Base-by-base conservation (phyloP, 495 filamentous ascomycete genomes). In the Jackrogersella minutella region DNA sequence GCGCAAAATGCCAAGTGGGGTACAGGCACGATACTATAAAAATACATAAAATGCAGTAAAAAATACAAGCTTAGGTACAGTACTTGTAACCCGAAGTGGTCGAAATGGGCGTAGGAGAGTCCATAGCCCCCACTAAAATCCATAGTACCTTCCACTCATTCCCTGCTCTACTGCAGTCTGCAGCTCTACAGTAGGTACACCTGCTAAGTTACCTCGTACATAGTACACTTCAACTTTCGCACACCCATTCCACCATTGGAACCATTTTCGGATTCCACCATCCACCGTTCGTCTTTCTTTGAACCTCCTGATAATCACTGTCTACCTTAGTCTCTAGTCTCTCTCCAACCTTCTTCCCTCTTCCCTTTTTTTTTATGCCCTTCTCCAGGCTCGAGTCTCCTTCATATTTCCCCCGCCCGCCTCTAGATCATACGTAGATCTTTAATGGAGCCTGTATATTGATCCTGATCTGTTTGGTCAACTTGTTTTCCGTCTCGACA, bases 361-460 rank as follows among this genome's bases (percentile, higher is more conserved):
- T 73, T 73, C 64, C 70, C 71, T 70, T 75, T 73, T 66, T 77
- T 77, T 50, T 46, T 28, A 70, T 77, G 67, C 72, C 74, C 69
- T 75, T 74, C 71, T 73, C 75, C 71, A 74, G 69, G 76, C 71
- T 77, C 70, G 64, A 70, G 63, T 69, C 74, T 43, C 72, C 69
- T 69, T 69, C 58, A 58, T 61, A 70, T 66, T 65, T 26, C 55
- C 71, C 66, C 70, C 68, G 69, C 66, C 70, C 68, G 69, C 67
- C 62, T 62, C 66, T 73, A 73, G 66, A 62, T 69, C 77, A 77
- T 74, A 76, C 78, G 71, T 73, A 78, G 78, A 83, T 81, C 82
- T 84, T 83, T 85, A 84, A 82, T 84, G 81, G 76, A 79, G 81
- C 80, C 80, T 84, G 84, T 85, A 79, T 79, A 79, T 78, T 77